Percentiles rank a stretch among this genome's conserved stretches.
Evolutionary conservation across 176 grass and related monocot species (phyloP).

Genomic region (Oryza meridionalis): DNA sequence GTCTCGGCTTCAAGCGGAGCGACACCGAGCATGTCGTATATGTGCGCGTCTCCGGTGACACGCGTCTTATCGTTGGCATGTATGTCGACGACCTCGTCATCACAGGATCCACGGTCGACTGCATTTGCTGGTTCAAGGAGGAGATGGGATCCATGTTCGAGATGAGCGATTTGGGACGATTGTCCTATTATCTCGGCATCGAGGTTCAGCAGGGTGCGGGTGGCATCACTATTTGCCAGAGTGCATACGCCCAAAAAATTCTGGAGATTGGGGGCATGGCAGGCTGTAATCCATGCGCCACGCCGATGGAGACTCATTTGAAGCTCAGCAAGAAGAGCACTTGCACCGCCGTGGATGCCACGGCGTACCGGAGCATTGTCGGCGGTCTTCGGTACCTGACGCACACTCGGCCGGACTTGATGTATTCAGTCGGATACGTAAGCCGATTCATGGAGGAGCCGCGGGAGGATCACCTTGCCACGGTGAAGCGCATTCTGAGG

Average conservation of each 20-base stretch:
- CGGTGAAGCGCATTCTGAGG: not conserved
- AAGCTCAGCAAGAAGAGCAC: too few relatives aligned
- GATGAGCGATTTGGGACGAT: not conserved
- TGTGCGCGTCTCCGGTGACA: not conserved
- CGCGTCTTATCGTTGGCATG: not conserved
- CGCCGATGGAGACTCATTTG: not conserved
- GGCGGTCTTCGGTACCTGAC: too few relatives aligned
- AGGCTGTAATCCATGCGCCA: not conserved
- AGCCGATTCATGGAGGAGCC: not conserved
- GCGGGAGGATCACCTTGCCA: too few relatives aligned
- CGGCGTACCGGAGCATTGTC: too few relatives aligned
- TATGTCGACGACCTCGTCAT: slow-evolving; percentile 35
- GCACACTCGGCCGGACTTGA: too few relatives aligned
- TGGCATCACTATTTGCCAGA: too few relatives aligned
- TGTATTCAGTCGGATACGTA: too few relatives aligned
- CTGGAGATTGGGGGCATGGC: not conserved
- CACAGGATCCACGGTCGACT: not conserved
- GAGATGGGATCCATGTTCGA: not conserved
- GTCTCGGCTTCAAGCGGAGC: not conserved
- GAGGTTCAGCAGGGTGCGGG: too few relatives aligned
- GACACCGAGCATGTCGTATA: not conserved
- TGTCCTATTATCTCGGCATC: too few relatives aligned
- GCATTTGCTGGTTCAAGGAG: not conserved
- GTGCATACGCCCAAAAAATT: not conserved
- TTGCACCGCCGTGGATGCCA: too few relatives aligned